A percentile compares a stretch with the other conserved stretches of the same genome.
Evolutionary conservation across 2,329 filamentous ascomycete species (phyloP).

Genomic region (Microcyclosporella mali): DNA sequence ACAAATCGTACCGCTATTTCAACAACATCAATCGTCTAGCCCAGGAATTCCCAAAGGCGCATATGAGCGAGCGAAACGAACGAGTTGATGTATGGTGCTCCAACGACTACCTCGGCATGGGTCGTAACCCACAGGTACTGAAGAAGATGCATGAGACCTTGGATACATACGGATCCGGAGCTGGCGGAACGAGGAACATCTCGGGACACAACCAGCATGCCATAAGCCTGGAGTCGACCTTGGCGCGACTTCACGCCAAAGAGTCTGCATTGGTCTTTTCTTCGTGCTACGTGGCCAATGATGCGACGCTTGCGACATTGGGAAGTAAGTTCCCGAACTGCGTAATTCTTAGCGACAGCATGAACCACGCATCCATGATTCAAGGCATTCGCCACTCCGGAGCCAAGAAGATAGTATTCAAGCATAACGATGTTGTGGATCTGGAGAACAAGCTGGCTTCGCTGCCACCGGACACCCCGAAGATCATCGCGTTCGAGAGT

Average conservation of each 20-base stretch:
- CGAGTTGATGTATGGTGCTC: slow-evolving; percentile 97
- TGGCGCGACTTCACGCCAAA: slow-evolving; percentile 86
- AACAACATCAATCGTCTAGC: slow-evolving; percentile 99
- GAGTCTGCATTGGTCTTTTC: slow-evolving; percentile 91
- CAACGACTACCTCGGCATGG: slow-evolving; percentile 98
- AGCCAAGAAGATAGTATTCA: slow-evolving; percentile 96
- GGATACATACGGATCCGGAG: slow-evolving; percentile 89
- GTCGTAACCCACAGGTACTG: slow-evolving; percentile 78
- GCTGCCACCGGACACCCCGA: slow-evolving; percentile 75
- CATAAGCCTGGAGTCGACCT: slow-evolving; percentile 69
- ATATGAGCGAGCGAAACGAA: slow-evolving; percentile 77
- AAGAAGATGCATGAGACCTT: slow-evolving; percentile 90
- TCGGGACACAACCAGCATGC: slow-evolving; percentile 97
- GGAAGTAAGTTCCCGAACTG: slow-evolving; percentile 94
- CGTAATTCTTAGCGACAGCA: slow-evolving; percentile 92
- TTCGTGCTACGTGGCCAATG: slow-evolving; percentile 97
- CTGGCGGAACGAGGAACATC: slow-evolving; percentile 93
- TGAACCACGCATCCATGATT: slow-evolving; percentile 99
- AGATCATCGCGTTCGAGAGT: slow-evolving; percentile 98
- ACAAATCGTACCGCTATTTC: slow-evolving; percentile 99
- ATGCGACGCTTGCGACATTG: slow-evolving; percentile 92
- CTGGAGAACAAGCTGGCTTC: slow-evolving; percentile 88
- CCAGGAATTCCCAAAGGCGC: slow-evolving; percentile 90
- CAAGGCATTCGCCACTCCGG: slow-evolving; percentile 97
- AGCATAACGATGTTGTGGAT: slow-evolving; percentile 93